Evolutionary conservation across 352 stramenopile genomes (phyloP).

Genomic region (Globisporangium cylindrosporum): DNA sequence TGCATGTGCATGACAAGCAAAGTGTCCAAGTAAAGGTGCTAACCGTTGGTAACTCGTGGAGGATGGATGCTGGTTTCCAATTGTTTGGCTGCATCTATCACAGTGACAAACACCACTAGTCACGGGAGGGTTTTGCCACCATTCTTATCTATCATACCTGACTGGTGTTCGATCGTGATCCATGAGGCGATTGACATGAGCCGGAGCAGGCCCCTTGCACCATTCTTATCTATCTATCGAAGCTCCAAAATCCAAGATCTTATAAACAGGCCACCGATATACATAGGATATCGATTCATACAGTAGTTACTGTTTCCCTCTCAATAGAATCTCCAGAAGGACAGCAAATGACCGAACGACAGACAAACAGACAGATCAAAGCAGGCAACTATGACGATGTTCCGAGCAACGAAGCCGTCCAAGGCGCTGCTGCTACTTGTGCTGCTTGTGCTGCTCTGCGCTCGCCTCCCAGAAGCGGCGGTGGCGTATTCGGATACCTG

Average conservation of each 20-base stretch:
- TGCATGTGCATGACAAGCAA: too few relatives aligned
- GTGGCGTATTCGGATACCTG: neutral
- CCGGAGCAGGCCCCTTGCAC: conserved; percentile 84
- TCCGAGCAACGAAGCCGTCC: neutral
- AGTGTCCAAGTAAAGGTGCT: too few relatives aligned
- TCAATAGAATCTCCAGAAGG: neutral
- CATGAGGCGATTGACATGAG: conserved; percentile 83
- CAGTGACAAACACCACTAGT: too few relatives aligned
- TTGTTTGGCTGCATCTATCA: too few relatives aligned
- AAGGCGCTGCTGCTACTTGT: neutral
- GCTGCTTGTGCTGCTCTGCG: neutral
- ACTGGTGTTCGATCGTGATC: conserved; percentile 83
- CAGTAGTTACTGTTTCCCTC: neutral
- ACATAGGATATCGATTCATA: neutral
- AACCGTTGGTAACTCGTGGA: too few relatives aligned
- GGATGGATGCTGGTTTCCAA: too few relatives aligned
- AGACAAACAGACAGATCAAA: neutral
- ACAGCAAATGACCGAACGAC: neutral
- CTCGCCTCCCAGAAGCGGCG: neutral
- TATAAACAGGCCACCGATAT: neutral
- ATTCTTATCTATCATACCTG: conserved; percentile 37
- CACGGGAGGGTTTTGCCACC: too few relatives aligned
- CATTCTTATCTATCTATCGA: too few relatives aligned
- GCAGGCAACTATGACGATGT: neutral
- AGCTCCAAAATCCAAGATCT: neutral